Percentiles rank a stretch among this genome's conserved stretches.
Conservation (phyloP, 495 filamentous ascomycete species). For the Penicillium herquei region DNA sequence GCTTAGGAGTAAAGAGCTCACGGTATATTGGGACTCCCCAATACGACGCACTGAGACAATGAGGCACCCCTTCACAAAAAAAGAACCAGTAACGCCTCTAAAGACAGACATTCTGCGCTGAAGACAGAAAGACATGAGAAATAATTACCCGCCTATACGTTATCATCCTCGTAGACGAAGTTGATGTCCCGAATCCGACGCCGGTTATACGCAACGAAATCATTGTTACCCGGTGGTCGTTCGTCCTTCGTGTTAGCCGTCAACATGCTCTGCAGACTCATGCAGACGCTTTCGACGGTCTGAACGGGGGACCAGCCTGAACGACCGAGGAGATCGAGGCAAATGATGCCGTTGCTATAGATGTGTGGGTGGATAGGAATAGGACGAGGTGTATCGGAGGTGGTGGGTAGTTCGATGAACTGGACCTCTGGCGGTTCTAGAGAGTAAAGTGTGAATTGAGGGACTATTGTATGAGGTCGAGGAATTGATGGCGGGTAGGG, state of each 20-base stretch:
- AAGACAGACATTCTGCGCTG: background rate
- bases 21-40: background rate
- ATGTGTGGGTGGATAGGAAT: constrained; percentile 98
- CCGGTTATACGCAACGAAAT: constrained; percentile 78
- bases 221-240: constrained; percentile 78
- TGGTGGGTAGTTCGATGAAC: constrained; percentile 59
- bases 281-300: constrained; percentile 94
- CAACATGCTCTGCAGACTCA: constrained; percentile 98
- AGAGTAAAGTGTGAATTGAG: background rate
- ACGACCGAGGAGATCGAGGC: constrained; percentile 83
- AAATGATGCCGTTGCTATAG: constrained; percentile 98
- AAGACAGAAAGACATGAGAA: background rate
- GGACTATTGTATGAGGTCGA: background rate
- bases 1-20: too few species aligned
- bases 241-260: constrained; percentile 91
- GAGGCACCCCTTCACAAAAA: too few species aligned
- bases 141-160: constrained; percentile 51
- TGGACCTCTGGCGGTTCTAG: constrained; percentile 90
- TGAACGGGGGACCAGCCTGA: constrained; percentile 96
- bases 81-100: background rate
- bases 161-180: constrained; percentile 85
- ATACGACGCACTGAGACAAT: too few species aligned
- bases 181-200: constrained; percentile 78
- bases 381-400: constrained; percentile 53
- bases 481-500: background rate